These are phyloP conservation scores for Mortierella sp. DNA, from an alignment of 371 early-diverging fungal genomes.

Conservation along the genomic window DNA sequence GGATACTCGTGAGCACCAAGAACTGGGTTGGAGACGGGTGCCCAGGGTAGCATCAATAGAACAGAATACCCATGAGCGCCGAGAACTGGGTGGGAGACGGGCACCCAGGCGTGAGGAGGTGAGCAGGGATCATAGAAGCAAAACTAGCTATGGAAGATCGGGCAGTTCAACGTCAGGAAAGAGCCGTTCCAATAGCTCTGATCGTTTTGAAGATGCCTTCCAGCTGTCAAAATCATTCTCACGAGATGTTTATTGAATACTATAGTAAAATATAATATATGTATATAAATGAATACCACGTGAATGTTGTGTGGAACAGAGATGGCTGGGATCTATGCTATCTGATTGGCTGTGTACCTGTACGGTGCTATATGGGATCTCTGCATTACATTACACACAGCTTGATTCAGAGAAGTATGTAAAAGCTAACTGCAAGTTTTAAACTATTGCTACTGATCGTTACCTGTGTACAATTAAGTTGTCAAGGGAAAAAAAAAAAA, in stretches of 20 bases:
- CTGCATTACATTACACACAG: too few species aligned
- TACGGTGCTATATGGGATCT: too few species aligned
- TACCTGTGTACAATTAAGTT: too few species aligned
- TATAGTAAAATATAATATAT: background rate
- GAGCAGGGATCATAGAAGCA: background rate
- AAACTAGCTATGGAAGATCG: background rate
- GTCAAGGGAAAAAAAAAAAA: too few species aligned
- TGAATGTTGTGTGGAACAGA: too few species aligned
- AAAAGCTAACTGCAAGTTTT: too few species aligned
- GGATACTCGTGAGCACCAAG: too few species aligned
- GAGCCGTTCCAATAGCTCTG: background rate
- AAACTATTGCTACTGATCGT: too few species aligned
- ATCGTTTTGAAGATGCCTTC: background rate
- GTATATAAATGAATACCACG: background rate
- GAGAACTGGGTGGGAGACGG: background rate
- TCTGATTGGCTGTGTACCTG: background rate
- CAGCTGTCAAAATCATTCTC: background rate
- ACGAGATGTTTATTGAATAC: conserved; percentile 1
- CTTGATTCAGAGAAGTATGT: too few species aligned
- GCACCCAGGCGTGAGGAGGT: background rate
- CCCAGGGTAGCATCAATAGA: too few species aligned
- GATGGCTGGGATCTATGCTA: background rate
- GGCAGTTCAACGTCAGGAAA: background rate
- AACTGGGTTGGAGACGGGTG: too few species aligned
- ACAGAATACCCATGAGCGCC: background rate